phyloP scores from a whole-genome alignment of 2,329 filamentous ascomycete species.

The Alternaria panax region DNA sequence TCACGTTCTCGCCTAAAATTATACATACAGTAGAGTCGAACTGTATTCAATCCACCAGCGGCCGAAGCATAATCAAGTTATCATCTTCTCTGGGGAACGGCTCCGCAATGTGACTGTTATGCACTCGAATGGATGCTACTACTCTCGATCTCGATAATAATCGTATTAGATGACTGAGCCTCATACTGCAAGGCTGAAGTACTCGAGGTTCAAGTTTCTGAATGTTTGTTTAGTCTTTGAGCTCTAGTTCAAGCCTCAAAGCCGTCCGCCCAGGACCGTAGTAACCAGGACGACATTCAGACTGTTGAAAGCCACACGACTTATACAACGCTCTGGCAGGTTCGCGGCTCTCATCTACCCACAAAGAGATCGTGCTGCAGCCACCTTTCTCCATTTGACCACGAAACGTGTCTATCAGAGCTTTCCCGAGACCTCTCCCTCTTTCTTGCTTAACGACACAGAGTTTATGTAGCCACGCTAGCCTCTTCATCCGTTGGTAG shows the following conservation, averaged over 20 bases:
- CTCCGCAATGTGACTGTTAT: not conserved
- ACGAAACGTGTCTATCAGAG: slow-evolving; percentile 55
- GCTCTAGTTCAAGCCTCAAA: slow-evolving; percentile 30
- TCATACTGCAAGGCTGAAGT: not conserved
- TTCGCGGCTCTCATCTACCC: slow-evolving; percentile 59
- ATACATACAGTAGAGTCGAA: not conserved
- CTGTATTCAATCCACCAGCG: not conserved
- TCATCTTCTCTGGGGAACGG: not conserved
- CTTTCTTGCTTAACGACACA: slow-evolving; percentile 58
- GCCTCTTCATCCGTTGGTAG: slow-evolving; percentile 34
- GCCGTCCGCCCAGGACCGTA: slow-evolving; percentile 59
- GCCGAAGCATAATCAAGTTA: not conserved
- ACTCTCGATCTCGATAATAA: not conserved
- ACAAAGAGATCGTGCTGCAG: slow-evolving; percentile 58
- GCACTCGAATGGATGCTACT: not conserved
- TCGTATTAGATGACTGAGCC: not conserved
- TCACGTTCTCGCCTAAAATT: not conserved
- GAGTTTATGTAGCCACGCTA: slow-evolving; percentile 61
- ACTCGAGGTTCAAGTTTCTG: not conserved
- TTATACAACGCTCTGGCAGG: slow-evolving; percentile 57
- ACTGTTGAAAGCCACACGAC: slow-evolving; percentile 56
- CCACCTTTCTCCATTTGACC: slow-evolving; percentile 55
- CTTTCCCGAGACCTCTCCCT: slow-evolving; percentile 56
- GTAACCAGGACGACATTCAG: slow-evolving; percentile 57
- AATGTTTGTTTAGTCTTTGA: slow-evolving; percentile 22